Base-by-base conservation (phyloP, 371 early-diverging fungal genomes). In the Mucor lusitanicus region DNA sequence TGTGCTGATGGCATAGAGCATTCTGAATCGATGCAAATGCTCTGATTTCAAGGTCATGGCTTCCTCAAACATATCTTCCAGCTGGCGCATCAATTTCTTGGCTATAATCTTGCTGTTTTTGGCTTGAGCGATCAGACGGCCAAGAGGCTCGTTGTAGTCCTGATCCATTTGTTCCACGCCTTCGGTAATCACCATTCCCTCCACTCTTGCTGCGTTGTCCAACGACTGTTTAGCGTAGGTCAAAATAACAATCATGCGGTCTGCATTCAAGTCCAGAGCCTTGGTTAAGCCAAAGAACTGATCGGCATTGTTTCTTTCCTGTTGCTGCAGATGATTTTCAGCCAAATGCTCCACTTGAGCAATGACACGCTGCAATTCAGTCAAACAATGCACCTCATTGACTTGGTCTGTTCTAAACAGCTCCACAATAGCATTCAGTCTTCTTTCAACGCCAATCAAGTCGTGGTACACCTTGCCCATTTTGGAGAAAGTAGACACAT, bases 401-500 rank as follows among this genome's bases (percentile, higher is more conserved):
- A 90, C 68, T 54, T 92, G 90, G 65, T 94, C 94, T 37, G 88
- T 87, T 59, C 92, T 90, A 62, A 94, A 63, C 12, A 87, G 74
- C 25, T 91, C 92, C 3, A 94, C 82, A 56, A 93, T 85, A 3
- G 75, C 81, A 70, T 93, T 87, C 60, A 92, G 74, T 57, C 88
- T 82, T 69, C 88, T 78, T 68, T 94, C 94, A 3, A 86, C 86
- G 9, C 88, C 90, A 3, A 87, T 75, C 21, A 94, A 74, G 46
- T 94, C 92, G 63, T 91, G 88, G 64, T 88, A 87, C 17, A 89
- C 79, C 53, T 81, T 86, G 2, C 90, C 92, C 74, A 92, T 85
- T 42, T 83, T 84, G 33, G 85, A 65, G 73, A 93, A 96, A 30
- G 82, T 86, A 3, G 88, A 86, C 12, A 86, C 90, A 11, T 89